Evolutionary conservation across 805 yeast genomes (phyloP), one percentile per base, ranked within the genome.

Genomic region (Groenewaldozyma salmanticensis): DNA sequence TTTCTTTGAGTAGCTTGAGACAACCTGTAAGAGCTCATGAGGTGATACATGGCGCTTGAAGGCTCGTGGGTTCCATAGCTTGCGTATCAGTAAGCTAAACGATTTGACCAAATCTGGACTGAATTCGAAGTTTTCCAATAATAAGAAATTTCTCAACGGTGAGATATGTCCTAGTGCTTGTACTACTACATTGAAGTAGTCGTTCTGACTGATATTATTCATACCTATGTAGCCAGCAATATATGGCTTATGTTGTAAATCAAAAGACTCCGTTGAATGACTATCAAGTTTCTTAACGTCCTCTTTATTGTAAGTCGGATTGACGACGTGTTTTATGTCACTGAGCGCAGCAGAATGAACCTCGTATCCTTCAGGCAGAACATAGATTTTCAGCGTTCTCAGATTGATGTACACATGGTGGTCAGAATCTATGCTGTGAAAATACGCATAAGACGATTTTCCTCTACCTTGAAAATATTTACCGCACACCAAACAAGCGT

Each of bases 401-500:
- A 83, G 63, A 52, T 72, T 79, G 38, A 83, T 65, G 52, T 64
- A 83, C 1, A 81, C 69, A 54, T 75, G 82, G 52, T 80, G 88
- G 49, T 71, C 67, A 3, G 67, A 72, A 43, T 76, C 69, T 16
- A 83, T 65, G 1, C 86, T 70, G 55, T 84, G 94, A 13, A 64
- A 53, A 51, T 75, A 80, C 0, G 88, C 87, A 18, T 77, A 77
- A 0, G 88, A 74, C n/a, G 71, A 56, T 42, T 59, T 63, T 1
- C 76, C 71, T 19, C 86, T 66, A 1, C 94, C 94, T 49, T 77
- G 79, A 40, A 75, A 70, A 58, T 75, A 84, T 51, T 72, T 77
- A 27, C 88, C 90, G 60, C 94, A 84, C 0, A 69, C 70, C 17
- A 84, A 60, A 53, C 94, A 84, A 24, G 83, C 76, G 52, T 82